A percentile compares a stretch with the other conserved stretches of the same genome.
Evolutionary conservation across 176 grass and related monocot species (phyloP).

Genomic region (Raddia guianensis): DNA sequence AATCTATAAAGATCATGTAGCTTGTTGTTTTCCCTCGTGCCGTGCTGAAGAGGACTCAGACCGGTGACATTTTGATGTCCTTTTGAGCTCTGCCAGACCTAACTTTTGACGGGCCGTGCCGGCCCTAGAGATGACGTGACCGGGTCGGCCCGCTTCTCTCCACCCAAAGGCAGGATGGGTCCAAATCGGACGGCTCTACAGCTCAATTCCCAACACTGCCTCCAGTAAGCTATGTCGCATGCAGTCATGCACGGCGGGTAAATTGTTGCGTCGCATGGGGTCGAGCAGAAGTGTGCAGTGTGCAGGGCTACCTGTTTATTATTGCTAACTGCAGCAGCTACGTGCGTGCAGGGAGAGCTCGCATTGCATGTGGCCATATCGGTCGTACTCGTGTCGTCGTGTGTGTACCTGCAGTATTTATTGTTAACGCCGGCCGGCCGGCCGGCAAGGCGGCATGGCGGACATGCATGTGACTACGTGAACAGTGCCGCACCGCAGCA

Average conservation of each 20-base stretch:
- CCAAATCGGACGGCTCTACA: too few relatives aligned
- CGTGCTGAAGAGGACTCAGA: too few relatives aligned
- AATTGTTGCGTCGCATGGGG: not conserved
- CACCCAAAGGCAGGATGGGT: too few relatives aligned
- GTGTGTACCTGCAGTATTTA: not conserved
- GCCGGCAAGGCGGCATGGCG: conserved; percentile 11
- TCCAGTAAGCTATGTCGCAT: not conserved
- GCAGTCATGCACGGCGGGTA: too few relatives aligned
- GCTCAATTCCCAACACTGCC: too few relatives aligned
- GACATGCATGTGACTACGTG: not conserved
- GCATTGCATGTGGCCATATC: not conserved
- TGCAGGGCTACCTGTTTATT: not conserved
- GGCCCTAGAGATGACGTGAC: too few relatives aligned
- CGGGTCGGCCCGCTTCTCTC: too few relatives aligned
- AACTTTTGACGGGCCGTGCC: too few relatives aligned
- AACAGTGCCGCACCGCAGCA: not conserved
- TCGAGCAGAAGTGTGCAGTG: not conserved
- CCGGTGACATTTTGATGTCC: too few relatives aligned
- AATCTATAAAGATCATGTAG: too few relatives aligned
- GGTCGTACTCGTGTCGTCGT: not conserved
- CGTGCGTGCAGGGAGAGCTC: not conserved
- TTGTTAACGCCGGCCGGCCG: not conserved
- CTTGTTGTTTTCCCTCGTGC: too few relatives aligned
- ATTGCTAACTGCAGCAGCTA: not conserved
- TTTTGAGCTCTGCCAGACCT: too few relatives aligned